Conservation (phyloP, 352 stramenopile species). For the Elongisporangium prolatum region DNA sequence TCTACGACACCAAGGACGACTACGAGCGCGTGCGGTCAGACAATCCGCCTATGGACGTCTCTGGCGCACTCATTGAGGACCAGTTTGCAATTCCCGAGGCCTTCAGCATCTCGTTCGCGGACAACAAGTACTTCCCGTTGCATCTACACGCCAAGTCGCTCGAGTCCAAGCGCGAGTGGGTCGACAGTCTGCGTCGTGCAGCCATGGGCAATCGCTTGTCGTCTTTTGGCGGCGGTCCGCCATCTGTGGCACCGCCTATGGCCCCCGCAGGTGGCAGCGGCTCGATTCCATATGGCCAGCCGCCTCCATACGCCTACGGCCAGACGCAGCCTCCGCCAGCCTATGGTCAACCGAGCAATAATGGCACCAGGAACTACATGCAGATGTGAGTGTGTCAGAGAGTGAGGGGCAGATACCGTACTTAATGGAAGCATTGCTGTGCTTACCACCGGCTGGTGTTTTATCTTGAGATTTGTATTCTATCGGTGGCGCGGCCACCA, state of each 20-base stretch:
- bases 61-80: slow-evolving; percentile 68
- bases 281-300: neutral
- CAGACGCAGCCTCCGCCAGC: neutral
- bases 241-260: slow-evolving; percentile 3
- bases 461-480: slow-evolving; percentile 1
- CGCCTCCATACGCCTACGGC: neutral
- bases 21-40: slow-evolving; percentile 78
- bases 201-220: slow-evolving; percentile 18
- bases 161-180: slow-evolving; percentile 77
- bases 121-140: slow-evolving; percentile 79
- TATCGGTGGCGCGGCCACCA: neutral
- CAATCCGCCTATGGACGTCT: slow-evolving; percentile 80
- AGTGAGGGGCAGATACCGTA: neutral
- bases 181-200: slow-evolving; percentile 63
- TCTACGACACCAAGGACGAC: slow-evolving; percentile 86
- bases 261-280: neutral
- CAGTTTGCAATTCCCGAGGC: slow-evolving; percentile 73
- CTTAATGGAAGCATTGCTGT: slow-evolving; percentile 2
- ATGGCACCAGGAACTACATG: slow-evolving; percentile 22
- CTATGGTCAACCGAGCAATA: neutral
- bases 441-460: slow-evolving; percentile 1
- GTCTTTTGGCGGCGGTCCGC: slow-evolving; percentile 9
- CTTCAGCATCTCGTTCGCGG: slow-evolving; percentile 74
- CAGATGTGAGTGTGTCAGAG: slow-evolving; percentile 16
- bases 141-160: slow-evolving; percentile 78